These are phyloP conservation scores for Fusarium sambucinum DNA, from an alignment of 2,329 filamentous ascomycete genomes.

Conservation along the genomic window DNA sequence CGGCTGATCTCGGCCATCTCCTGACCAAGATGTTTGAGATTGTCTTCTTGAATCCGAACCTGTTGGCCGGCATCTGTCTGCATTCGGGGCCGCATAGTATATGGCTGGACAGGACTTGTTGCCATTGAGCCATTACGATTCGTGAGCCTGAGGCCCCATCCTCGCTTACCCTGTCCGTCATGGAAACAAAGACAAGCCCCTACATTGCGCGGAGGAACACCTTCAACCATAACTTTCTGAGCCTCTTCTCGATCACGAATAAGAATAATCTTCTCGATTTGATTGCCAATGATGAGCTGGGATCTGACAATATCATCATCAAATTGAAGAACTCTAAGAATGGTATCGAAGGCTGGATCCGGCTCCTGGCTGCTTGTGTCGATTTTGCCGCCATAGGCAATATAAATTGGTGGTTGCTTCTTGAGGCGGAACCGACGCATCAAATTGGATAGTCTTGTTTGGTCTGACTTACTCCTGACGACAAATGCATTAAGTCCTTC, in stretches of 20 bases:
- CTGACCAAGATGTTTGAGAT: constrained; percentile 64
- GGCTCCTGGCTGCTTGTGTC: constrained; percentile 72
- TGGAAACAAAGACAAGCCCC: constrained; percentile 77
- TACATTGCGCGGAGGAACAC: constrained; percentile 74
- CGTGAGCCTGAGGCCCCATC: constrained; percentile 70
- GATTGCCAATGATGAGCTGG: constrained; percentile 83
- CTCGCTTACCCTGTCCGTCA: constrained; percentile 65
- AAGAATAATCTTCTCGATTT: constrained; percentile 86
- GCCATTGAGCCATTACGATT: constrained; percentile 56
- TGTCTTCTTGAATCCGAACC: constrained; percentile 65
- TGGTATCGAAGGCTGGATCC: constrained; percentile 77
- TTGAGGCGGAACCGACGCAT: constrained; percentile 73
- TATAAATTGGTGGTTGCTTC: constrained; percentile 54
- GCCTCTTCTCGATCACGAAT: constrained; percentile 77
- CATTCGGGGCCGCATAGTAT: constrained; percentile 74
- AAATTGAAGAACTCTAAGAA: constrained; percentile 83
- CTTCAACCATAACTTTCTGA: constrained; percentile 74
- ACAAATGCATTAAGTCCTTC: constrained; percentile 79
- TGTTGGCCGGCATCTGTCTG: constrained; percentile 79
- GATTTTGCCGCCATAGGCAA: constrained; percentile 53
- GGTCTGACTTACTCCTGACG: constrained; percentile 81
- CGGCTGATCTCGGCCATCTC: constrained; percentile 67
- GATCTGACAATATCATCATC: constrained; percentile 83
- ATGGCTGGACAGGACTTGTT: constrained; percentile 61
- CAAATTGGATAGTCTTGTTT: constrained; percentile 73